Conservation (phyloP, 768 basidiomycete species). For the Leccinellum rugosiceps region DNA sequence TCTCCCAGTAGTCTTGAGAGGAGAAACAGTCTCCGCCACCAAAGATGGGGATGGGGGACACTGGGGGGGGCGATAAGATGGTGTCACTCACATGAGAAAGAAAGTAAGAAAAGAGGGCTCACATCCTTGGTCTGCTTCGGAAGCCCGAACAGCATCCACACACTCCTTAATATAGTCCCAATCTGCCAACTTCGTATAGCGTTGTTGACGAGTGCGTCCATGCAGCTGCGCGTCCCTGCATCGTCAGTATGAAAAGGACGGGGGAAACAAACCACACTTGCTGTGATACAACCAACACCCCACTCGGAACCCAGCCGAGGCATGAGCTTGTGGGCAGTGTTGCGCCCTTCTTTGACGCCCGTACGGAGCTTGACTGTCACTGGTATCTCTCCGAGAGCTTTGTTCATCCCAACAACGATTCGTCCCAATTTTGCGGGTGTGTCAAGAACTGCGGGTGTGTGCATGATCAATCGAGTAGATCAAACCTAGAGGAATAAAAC, state of each 20-base stretch:
- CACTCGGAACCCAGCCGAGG: constrained; percentile 63
- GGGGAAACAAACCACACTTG: constrained; percentile 7
- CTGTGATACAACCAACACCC: constrained; percentile 44
- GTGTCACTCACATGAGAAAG: neutral
- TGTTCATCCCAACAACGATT: constrained; percentile 88
- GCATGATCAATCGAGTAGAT: neutral
- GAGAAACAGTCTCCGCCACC: constrained; percentile 97
- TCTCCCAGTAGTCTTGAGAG: constrained; percentile 74
- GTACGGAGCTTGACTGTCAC: constrained; percentile 90
- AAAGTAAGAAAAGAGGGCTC: constrained; percentile 25
- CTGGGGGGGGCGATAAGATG: constrained; percentile 33
- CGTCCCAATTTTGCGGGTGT: constrained; percentile 77
- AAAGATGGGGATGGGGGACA: constrained; percentile 88
- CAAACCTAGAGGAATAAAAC: neutral
- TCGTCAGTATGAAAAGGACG: neutral
- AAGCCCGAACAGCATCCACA: constrained; percentile 70
- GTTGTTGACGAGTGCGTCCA: constrained; percentile 90
- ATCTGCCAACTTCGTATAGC: constrained; percentile 89
- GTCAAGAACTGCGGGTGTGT: constrained; percentile 66
- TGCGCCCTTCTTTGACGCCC: constrained; percentile 85
- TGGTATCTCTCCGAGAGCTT: constrained; percentile 85
- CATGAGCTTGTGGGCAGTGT: constrained; percentile 89
- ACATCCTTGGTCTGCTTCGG: constrained; percentile 72
- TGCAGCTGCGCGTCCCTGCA: constrained; percentile 61
- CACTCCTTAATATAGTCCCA: constrained; percentile 93